Evolutionary conservation across 73 alveolate genomes (phyloP).

Genomic region (Blepharisma japonicum): DNA sequence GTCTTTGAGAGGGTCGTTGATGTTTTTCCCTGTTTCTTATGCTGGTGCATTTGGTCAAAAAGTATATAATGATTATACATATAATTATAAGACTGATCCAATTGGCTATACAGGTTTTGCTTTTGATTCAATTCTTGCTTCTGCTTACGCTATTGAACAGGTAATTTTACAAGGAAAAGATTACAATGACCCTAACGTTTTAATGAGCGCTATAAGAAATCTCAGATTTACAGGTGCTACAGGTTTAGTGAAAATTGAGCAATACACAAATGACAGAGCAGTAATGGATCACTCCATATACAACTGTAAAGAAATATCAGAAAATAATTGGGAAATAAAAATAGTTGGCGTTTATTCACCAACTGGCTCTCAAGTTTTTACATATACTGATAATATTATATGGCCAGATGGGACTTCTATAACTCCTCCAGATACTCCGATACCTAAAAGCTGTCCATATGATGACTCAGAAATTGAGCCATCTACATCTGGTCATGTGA

Average conservation of each 20-base stretch:
- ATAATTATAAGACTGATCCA: neutral
- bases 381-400: constrained; percentile 5
- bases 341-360: constrained; percentile 19
- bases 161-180: neutral
- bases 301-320: neutral
- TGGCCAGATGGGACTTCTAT: constrained; percentile 6
- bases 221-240: constrained; percentile 23
- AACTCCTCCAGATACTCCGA: neutral
- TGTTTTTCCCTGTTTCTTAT: constrained; percentile 22
- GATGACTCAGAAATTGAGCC: neutral
- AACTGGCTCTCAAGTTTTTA: constrained; percentile 1
- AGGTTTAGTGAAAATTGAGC: neutral
- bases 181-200: neutral
- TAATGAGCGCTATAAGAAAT: constrained; percentile 20
- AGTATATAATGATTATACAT: neutral
- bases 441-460: neutral
- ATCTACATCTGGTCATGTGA: too few relatives aligned
- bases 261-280: neutral
- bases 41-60: neutral
- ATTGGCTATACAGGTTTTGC: constrained; percentile 19
- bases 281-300: constrained; percentile 7
- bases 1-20: constrained; percentile 15
- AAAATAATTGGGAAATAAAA: constrained; percentile 9
- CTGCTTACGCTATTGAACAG: neutral
- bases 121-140: constrained; percentile 19